Evolutionary conservation across 2,329 filamentous ascomycete species (phyloP), one percentile per base, ranked within the genome.

Genomic region (Exophiala bonariae): DNA sequence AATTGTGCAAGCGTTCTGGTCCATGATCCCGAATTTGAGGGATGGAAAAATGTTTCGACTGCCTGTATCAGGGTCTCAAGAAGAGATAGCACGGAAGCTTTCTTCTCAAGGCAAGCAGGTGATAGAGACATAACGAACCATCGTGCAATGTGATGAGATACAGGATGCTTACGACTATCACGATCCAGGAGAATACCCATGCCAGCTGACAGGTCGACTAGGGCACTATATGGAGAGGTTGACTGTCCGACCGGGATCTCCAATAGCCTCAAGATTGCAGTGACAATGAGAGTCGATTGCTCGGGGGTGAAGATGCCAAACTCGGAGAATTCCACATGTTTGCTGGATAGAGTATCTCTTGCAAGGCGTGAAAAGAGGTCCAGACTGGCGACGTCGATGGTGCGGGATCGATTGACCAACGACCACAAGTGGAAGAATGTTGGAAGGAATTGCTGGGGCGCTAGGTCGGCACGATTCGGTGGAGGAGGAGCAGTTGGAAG

Each of bases 361-460:
- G 92, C 86, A 62, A 96, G 74, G 42, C 93, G 80, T 10, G 93
- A 97, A 54, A 96, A 81, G 23, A 96, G 80, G 67, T 99, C 93
- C 55, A 97, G 80, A 61, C 95, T 91, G 54, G 86, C 86, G 48
- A 87, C 81, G 66, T 99, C 93, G 52, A 93, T 86, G 3, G 83
- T 79, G 67, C 89, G 93, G 1, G 92, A 97, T 41, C 95, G 80
- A 59, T 89, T 93, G 57, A 97, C 83, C 33, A 97, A 77, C 1
- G 91, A 93, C 93, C 93, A 99, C 1, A 97, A 72, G 66, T 99
- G 93, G 74, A 99, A 99, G 59, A 96, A 86, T 1, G 92, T 96
- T 3, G 93, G 93, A 28, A 97, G 73, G 61, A 95, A 92, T 62
- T 92, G 84, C 57, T 91, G 85, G 1, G 93, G 92, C 58, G 90